These are phyloP conservation scores for Nicotiana tomentosiformis DNA, from an alignment of 257 asterid genomes.

Conservation along the genomic window DNA sequence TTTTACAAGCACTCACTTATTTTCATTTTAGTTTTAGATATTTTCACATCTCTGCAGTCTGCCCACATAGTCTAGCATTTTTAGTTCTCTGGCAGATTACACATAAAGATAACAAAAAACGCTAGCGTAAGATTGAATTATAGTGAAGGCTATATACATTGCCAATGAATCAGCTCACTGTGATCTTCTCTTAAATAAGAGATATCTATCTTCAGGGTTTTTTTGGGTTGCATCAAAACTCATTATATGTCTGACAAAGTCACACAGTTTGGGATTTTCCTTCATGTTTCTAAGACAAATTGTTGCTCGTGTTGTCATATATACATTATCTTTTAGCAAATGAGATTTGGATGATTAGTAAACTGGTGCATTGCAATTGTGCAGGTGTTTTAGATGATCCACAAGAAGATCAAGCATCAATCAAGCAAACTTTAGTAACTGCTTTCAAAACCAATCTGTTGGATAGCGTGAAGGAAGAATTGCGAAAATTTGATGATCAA, in stretches of 20 bases:
- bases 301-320: neutral
- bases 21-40: neutral
- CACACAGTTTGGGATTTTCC: neutral
- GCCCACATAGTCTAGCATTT: no score
- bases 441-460: constrained; percentile 40
- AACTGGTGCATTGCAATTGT: neutral
- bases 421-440: constrained; percentile 41
- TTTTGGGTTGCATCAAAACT: no score
- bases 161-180: neutral
- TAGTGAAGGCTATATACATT: neutral
- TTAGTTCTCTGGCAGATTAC: neutral
- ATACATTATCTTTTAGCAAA: neutral
- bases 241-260: neutral
- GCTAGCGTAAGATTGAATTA: neutral
- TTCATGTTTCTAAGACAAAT: neutral
- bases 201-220: neutral
- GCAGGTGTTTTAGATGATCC: constrained; percentile 56
- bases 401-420: constrained; percentile 30
- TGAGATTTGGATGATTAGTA: neutral
- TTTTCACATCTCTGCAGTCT: neutral
- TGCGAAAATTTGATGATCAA: constrained; percentile 11
- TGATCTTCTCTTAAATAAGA: neutral
- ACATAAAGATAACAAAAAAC: neutral
- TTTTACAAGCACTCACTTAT: neutral
- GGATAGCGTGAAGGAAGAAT: constrained; percentile 27